phyloP scores from a whole-genome alignment of 805 yeast species.

The Monosporozyma aerobia region DNA sequence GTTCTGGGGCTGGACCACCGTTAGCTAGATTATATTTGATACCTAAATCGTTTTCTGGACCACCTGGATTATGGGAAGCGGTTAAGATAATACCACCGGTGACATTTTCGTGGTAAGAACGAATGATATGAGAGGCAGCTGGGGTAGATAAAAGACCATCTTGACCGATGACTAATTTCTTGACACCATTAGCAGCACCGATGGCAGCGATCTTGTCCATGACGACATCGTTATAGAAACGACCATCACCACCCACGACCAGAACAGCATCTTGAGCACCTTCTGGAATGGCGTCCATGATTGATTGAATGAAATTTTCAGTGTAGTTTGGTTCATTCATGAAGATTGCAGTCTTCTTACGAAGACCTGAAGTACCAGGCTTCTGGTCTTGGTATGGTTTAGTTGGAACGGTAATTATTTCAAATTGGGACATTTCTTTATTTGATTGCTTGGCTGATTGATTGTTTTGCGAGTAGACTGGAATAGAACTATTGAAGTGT shows the following conservation, averaged over 20 bases:
- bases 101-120: constrained; percentile 48
- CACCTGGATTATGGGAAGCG: constrained; percentile 97
- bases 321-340: constrained; percentile 65
- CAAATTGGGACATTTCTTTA: not conserved
- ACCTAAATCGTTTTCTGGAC: constrained; percentile 85
- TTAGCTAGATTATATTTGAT: constrained; percentile 90
- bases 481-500: not conserved
- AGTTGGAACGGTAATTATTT: constrained; percentile 41
- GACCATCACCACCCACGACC: constrained; percentile 96
- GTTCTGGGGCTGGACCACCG: constrained; percentile 98
- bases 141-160: constrained; percentile 88
- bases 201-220: constrained; percentile 74
- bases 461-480: not conserved
- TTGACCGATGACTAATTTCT: constrained; percentile 77
- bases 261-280: constrained; percentile 65
- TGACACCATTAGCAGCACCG: constrained; percentile 86
- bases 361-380: constrained; percentile 95
- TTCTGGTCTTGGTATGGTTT: constrained; percentile 82
- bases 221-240: constrained; percentile 77
- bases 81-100: constrained; percentile 96
- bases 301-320: constrained; percentile 88
- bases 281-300: constrained; percentile 81
- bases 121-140: constrained; percentile 88
- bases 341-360: constrained; percentile 84
- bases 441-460: not conserved